A percentile compares a stretch with the other conserved stretches of the same genome.
phyloP scores from a whole-genome alignment of 257 asterid species.

The Verbena officinalis region DNA sequence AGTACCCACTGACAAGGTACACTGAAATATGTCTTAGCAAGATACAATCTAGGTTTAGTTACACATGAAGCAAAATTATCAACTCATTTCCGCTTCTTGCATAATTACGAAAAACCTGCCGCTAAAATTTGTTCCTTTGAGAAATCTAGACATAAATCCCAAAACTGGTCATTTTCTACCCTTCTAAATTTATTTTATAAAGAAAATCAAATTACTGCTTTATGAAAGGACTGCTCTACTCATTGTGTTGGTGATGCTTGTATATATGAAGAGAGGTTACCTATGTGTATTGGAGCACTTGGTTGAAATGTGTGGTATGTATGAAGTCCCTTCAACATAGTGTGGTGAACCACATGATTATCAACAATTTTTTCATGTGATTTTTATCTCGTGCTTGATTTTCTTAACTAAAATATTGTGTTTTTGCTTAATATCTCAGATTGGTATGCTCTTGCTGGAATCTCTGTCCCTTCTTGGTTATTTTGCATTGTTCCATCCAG shows the following conservation, averaged over 20 bases:
- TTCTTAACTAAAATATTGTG: slow-evolving; percentile 15
- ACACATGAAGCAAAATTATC: not conserved
- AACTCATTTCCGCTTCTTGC: not conserved
- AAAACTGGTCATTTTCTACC: not conserved
- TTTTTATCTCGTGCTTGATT: slow-evolving; percentile 6
- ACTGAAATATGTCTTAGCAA: no score
- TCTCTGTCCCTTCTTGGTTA: slow-evolving; percentile 87
- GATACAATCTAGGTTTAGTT: no score
- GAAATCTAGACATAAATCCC: not conserved
- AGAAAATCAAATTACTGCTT: no score
- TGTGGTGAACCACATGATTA: no score
- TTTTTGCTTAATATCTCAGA: slow-evolving; percentile 44
- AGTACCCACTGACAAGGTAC: slow-evolving; percentile 83
- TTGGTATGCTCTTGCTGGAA: slow-evolving; percentile 80
- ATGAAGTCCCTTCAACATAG: no score
- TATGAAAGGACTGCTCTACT: no score
- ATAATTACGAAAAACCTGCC: not conserved
- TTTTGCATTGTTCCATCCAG: slow-evolving; percentile 82
- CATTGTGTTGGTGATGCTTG: no score
- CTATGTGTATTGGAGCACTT: no score
- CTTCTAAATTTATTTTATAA: not conserved
- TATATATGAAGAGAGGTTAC: no score
- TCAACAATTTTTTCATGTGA: not conserved
- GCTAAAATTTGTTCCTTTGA: no score
- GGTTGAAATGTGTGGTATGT: no score